Evolutionary conservation across 768 basidiomycete species (phyloP), one percentile per base, ranked within the genome.

Genomic region (Rhizopogon vulgaris): DNA sequence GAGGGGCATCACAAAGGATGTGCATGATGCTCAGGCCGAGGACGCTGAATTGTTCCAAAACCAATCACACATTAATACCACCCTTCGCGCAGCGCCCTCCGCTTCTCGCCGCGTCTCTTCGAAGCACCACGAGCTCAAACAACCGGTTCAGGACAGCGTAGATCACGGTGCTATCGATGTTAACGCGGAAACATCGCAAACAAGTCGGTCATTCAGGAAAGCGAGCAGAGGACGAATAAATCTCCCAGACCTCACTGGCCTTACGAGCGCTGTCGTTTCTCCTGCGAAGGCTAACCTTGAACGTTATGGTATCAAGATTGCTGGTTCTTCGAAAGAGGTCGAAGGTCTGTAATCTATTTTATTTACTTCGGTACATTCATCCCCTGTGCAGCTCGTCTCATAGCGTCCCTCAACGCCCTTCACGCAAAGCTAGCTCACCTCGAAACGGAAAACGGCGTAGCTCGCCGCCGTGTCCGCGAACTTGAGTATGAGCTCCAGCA

Each of bases 401-500:
- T 84, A 6, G 74, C 77, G 4, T 84, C 80, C 3, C 74, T 90
- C 17, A 80, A 73, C 48, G 68, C 72, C 6, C 80, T 88, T 10
- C 90, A 87, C 56, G 69, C 74, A 27, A 84, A 87, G 56, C 72
- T 95, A 8, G 73, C 80, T 14, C 77, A 84, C 37, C 77, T 94
- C 3, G 89, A 94, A 59, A 78, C 81, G 0, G 90, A 95, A 61
- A 94, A 94, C 58, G 74, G 83, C 4, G 78, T 90, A 8, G 92
- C 91, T 4, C 77, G 90, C 1, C 75, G 87, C 24, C 77, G 92
- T 15, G 88, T 96, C n/a, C 72, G 83, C 36, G 93, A 95, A 62
- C 76, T 96, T 2, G 94, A 96, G 67, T 72, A 78, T 50, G 94
- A 95, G 63, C 75, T 96, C 6, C 91, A 95, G 55, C 78, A 79